Evolutionary conservation across 2,329 filamentous ascomycete species (phyloP), one percentile per base, ranked within the genome.

Genomic region (Diaporthe helianthi): DNA sequence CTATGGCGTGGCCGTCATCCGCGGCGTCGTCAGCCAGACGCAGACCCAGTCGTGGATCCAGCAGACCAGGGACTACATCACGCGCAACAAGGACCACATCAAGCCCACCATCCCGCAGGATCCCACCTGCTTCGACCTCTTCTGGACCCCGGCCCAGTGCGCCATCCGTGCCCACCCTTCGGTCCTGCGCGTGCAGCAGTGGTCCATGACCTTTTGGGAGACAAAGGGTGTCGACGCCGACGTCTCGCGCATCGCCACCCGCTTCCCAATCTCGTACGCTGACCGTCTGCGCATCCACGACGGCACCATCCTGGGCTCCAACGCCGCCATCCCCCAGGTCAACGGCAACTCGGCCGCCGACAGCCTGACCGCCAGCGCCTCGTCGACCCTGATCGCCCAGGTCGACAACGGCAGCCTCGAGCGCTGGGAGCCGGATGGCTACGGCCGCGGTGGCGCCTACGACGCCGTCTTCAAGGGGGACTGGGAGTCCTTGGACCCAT

Each of bases 61-160:
- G 55, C 84, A 89, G 74, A 86, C 88, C 13, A 83, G 86, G 72
- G 81, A 84, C 51, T 92, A 92, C 75, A 83, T 89, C 52, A 83
- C 83, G 24, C 85, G 83, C 72, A 80, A 82, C 73, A 79, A 68
- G 13, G 70, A 82, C 71, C 78, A 81, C 69, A 82, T 83, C 74
- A 85, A 83, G 76, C 85, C 84, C 58, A 89, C 89, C 33, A 85
- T 86, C 0, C 82, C 84, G 0, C 86, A 89, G 73, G 87, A 90
- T 49, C 90, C 90, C 6, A 88, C 90, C 1, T 92, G 91, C 64
- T 92, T 90, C 78, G 90, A 92, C 78, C 86, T 92, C 74, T 92
- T 92, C 80, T 92, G 90, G 90, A 90, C 90, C 6, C 89, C 89
- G 0, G 86, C 89, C 1, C 90, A 93, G 79, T 85, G 90, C 67